Conservation (phyloP, 495 filamentous ascomycete genomes). For the Penicillium ochrochloron region DNA sequence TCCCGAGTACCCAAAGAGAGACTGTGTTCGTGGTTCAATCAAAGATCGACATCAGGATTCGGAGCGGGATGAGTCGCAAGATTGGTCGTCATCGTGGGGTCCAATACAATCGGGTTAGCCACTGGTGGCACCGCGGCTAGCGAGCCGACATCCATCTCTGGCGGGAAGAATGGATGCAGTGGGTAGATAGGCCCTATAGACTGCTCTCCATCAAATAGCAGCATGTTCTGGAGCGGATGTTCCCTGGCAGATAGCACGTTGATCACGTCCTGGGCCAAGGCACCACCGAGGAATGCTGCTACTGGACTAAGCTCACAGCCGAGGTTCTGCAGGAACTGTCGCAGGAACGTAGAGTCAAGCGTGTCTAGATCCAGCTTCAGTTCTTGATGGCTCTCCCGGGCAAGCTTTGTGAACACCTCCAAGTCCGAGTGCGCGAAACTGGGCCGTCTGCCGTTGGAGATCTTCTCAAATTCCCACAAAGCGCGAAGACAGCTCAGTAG, state of each 20-base stretch:
- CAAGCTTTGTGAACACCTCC: constrained; percentile 73
- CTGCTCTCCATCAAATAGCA: constrained; percentile 86
- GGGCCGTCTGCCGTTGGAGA: constrained; percentile 58
- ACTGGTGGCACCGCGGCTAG: constrained; percentile 39
- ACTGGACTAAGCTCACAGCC: constrained; percentile 83
- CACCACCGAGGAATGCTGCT: constrained; percentile 85
- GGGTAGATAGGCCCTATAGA: constrained; percentile 79
- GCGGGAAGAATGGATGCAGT: constrained; percentile 71
- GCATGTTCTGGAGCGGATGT: constrained; percentile 93
- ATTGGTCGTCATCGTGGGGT: constrained; percentile 18
- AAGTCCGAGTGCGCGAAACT: constrained; percentile 62
- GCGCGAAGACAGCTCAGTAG: constrained; percentile 81
- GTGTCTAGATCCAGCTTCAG: constrained; percentile 78
- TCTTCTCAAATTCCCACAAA: constrained; percentile 75
- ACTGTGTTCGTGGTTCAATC: neutral
- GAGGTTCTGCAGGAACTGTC: constrained; percentile 80
- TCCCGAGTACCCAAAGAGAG: neutral
- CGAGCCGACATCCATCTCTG: constrained; percentile 35
- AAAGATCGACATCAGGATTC: neutral
- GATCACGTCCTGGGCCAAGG: constrained; percentile 94
- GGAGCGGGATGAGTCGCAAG: constrained; percentile 7
- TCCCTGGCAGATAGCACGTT: constrained; percentile 89
- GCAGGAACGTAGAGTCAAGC: constrained; percentile 76
- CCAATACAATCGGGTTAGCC: constrained; percentile 36
- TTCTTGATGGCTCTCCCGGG: constrained; percentile 73